phyloP scores from a whole-genome alignment of 2,329 filamentous ascomycete genomes.

The Cyclaneusma minus region DNA sequence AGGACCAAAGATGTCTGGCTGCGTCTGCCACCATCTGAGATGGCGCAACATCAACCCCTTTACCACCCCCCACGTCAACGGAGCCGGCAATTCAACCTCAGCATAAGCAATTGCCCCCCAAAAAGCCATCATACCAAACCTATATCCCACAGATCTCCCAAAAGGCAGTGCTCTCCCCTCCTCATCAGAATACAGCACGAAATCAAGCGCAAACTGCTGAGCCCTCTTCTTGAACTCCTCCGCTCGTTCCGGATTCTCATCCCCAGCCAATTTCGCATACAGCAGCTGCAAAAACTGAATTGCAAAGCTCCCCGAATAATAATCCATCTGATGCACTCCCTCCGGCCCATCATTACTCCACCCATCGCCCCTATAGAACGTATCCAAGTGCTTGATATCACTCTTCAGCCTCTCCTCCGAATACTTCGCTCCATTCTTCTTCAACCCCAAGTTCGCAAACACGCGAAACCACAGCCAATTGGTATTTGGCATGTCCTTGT shows the following conservation, averaged over 20 bases:
- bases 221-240: constrained; percentile 56
- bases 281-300: constrained; percentile 69
- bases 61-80: constrained; percentile 64
- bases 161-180: constrained; percentile 59
- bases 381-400: constrained; percentile 65
- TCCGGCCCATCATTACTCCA: constrained; percentile 75
- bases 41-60: constrained; percentile 63
- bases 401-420: constrained; percentile 54
- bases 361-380: constrained; percentile 66
- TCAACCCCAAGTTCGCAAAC: constrained; percentile 65
- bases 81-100: constrained; percentile 54
- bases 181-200: constrained; percentile 62
- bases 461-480: constrained; percentile 72
- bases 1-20: constrained; percentile 58
- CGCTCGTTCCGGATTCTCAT: constrained; percentile 49
- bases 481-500: constrained; percentile 59
- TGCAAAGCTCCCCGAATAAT: constrained; percentile 70
- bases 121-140: constrained; percentile 77
- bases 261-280: constrained; percentile 55
- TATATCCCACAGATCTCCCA: constrained; percentile 62
- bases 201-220: constrained; percentile 49
- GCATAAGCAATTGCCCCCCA: constrained; percentile 68
- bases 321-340: constrained; percentile 71
- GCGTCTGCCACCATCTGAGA: constrained; percentile 65
- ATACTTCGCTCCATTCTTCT: constrained; percentile 58